Evolutionary conservation across 225 moss, liverwort and hornwort genomes (phyloP), one percentile per base, ranked within the genome.

Genomic region (Neckera pumila): DNA sequence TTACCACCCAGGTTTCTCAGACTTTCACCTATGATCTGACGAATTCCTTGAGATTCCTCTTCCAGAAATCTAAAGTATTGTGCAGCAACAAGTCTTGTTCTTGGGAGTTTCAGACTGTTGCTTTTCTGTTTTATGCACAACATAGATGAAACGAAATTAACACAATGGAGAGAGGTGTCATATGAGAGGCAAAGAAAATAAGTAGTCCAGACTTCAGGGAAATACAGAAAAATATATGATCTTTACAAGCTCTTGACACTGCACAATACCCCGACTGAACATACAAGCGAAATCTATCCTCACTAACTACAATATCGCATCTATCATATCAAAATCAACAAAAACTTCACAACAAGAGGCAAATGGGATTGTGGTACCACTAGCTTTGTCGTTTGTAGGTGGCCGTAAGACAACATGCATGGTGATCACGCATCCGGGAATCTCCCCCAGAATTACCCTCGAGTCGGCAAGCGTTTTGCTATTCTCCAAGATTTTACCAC

Each of bases 321-420:
- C 64, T 16, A 36, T 5, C 49, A 38, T 18, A 67, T 34, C 28
- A 77, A 72, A 86, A 33, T 49, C 67, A 64, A 64, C 57, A 66
- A 49, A 34, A 80, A 42, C 8, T 17, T 85, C 81, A 87, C 60
- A 89, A 57, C 49, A 75, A 88, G 54, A 59, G 81, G 56, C 34
- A 69, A 85, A 88, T 85, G 79, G 62, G 84, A 51, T 61, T 57
- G 77, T 85, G n/a, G 89, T 95, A 98, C 98, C 98, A 91, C 90
- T 96, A 87, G 95, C 89, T 92, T 97, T 97, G 89, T 96, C 96
- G 58, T 96, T 97, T 81, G 95, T 86, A 80, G 96, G 95, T 82
- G 95, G 98, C 84, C 97, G 95, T 76, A 98, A 90, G 73, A 96
- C 97, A 75, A 98, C 98, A 87, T 97, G 98, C 98, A 98, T 98